These are phyloP conservation scores for Auricularia sp. DNA, from an alignment of 768 basidiomycete species.

Conservation along the genomic window DNA sequence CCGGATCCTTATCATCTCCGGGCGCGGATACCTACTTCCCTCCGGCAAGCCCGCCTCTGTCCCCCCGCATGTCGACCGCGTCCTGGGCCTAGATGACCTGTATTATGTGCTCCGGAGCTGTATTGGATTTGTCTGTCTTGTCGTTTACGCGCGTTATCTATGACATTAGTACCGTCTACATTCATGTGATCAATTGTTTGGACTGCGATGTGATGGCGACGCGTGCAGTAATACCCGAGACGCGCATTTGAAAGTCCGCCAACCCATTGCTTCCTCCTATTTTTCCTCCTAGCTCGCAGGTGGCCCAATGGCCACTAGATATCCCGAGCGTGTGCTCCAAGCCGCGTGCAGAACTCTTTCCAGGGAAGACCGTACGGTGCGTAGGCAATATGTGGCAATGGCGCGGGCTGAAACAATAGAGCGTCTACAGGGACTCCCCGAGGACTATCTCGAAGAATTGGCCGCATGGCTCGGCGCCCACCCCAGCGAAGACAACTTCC, in stretches of 20 bases:
- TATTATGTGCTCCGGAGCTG: neutral
- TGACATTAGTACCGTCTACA: neutral
- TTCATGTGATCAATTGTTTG: neutral
- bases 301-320: neutral
- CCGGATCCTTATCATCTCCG: slow-evolving; percentile 46
- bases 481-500: slow-evolving; percentile 10
- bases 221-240: neutral
- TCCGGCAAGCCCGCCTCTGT: slow-evolving; percentile 44
- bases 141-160: neutral
- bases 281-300: neutral
- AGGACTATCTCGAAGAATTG: slow-evolving; percentile 6
- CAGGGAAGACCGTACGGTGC: neutral
- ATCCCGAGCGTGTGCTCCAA: neutral
- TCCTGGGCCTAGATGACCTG: neutral
- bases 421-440: slow-evolving; percentile 1
- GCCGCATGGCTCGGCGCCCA: slow-evolving; percentile 3
- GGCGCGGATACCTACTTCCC: slow-evolving; percentile 42
- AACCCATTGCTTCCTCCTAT: neutral
- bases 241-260: neutral
- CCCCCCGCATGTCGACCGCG: slow-evolving; percentile 27
- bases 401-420: neutral
- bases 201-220: neutral
- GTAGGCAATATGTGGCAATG: neutral
- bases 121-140: neutral
- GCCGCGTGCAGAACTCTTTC: neutral